Conservation (phyloP, 1,284 basidiomycete genomes). For the Blastosporella zonata region DNA sequence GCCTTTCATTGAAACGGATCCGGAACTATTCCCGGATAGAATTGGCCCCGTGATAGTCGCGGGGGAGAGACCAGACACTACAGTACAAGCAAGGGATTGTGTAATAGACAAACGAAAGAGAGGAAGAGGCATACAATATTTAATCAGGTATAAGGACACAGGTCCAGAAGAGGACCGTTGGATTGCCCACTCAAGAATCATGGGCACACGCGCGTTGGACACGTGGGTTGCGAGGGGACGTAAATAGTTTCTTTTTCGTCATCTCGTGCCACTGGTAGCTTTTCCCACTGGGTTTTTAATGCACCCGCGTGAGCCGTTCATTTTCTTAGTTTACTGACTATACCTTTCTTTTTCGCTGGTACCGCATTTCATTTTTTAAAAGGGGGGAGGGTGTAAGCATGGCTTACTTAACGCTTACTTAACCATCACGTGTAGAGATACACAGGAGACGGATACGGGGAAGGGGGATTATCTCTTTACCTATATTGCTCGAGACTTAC, state of each 20-base stretch:
- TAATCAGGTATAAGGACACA: neutral
- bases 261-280: slow-evolving; percentile 1
- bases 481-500: no score
- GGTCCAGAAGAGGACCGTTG: neutral
- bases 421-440: no score
- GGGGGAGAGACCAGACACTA: neutral
- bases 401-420: no score
- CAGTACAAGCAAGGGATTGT: neutral
- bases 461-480: no score
- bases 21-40: neutral
- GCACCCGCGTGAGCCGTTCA: no score
- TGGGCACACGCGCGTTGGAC: neutral
- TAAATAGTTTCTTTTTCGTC: no score
- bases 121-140: neutral
- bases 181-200: neutral
- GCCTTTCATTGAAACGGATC: neutral
- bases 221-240: no score
- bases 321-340: no score
- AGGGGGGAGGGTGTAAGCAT: no score
- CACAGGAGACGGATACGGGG: no score
- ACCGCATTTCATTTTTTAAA: no score
- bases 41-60: neutral
- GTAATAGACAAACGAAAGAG: neutral
- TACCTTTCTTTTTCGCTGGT: no score
- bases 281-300: slow-evolving; percentile 5